These are phyloP conservation scores for Groenewaldozyma auringiensis DNA, from an alignment of 1,139 yeast genomes.

Conservation along the genomic window DNA sequence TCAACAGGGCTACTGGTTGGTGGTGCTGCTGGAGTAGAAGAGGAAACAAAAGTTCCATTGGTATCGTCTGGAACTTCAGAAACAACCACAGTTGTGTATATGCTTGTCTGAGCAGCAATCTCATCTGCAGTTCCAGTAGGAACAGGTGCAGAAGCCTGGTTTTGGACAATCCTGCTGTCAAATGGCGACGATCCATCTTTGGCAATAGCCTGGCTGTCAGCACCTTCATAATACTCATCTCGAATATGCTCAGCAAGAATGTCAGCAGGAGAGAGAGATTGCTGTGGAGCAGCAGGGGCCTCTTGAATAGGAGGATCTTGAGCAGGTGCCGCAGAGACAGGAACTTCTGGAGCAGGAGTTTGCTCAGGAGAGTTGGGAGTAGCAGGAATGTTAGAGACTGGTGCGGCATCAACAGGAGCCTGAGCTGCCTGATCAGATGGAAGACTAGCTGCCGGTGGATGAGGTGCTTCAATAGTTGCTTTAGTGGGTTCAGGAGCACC, in stretches of 20 bases:
- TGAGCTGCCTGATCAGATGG: neutral
- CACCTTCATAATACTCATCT: neutral
- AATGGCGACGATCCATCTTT: neutral
- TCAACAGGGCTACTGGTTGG: slow-evolving; percentile 1
- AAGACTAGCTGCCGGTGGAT: neutral
- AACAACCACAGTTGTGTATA: slow-evolving; percentile 1
- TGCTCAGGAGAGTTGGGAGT: neutral
- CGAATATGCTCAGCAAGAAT: neutral
- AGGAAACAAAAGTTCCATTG: neutral
- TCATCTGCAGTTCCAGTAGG: slow-evolving; percentile 3
- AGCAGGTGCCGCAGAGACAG: neutral
- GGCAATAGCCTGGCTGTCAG: neutral
- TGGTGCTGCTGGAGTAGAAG: neutral
- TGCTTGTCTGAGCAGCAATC: slow-evolving; percentile 3
- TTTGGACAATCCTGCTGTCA: neutral
- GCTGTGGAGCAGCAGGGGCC: slow-evolving; percentile 7
- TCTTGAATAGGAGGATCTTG: too few species aligned
- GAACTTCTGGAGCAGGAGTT: neutral
- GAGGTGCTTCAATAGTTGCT: slow-evolving; percentile 2
- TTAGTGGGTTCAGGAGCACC: too few species aligned
- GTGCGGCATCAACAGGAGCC: slow-evolving; percentile 3
- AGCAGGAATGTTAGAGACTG: neutral
- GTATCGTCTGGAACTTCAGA: neutral
- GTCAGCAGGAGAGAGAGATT: slow-evolving; percentile 1
- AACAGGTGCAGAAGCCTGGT: slow-evolving; percentile 1